Conservation (phyloP, 108 stramenopile genomes). For the Poteriospumella lacustris region DNA sequence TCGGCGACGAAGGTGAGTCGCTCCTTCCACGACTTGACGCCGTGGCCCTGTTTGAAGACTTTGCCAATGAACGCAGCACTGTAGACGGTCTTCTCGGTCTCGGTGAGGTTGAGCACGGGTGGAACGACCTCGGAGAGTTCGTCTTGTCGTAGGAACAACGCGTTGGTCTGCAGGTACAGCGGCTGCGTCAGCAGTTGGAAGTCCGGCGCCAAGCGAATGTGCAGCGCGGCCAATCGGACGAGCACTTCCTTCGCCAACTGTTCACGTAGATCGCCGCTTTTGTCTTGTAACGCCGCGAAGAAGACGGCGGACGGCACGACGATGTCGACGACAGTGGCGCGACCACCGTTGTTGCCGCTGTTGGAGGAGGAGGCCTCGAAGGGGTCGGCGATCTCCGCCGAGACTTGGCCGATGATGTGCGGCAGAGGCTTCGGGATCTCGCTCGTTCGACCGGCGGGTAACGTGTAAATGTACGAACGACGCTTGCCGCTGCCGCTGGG, state of each 20-base stretch:
- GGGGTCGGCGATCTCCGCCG: neutral
- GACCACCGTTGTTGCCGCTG: neutral
- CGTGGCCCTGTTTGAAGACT: neutral
- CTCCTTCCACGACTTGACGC: slow-evolving; percentile 15
- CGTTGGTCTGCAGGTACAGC: too few relatives aligned
- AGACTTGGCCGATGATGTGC: neutral
- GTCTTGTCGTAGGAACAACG: too few relatives aligned
- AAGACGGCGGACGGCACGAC: neutral
- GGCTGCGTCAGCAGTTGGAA: neutral
- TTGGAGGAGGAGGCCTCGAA: neutral
- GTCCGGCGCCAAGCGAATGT: neutral
- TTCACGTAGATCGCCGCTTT: neutral
- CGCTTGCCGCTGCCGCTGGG: neutral
- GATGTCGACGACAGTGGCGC: neutral
- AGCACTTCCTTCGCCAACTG: neutral
- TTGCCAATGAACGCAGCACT: neutral
- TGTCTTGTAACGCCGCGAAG: neutral
- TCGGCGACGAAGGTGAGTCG: neutral
- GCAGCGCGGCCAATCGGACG: neutral
- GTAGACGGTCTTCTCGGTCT: neutral
- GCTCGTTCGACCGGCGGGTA: too few relatives aligned
- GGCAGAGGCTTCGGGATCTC: neutral
- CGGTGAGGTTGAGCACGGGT: neutral
- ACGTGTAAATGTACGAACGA: neutral
- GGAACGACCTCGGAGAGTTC: neutral